Conservation (phyloP, 1,139 yeast genomes). For the Blastobotrys illinoisensis region DNA sequence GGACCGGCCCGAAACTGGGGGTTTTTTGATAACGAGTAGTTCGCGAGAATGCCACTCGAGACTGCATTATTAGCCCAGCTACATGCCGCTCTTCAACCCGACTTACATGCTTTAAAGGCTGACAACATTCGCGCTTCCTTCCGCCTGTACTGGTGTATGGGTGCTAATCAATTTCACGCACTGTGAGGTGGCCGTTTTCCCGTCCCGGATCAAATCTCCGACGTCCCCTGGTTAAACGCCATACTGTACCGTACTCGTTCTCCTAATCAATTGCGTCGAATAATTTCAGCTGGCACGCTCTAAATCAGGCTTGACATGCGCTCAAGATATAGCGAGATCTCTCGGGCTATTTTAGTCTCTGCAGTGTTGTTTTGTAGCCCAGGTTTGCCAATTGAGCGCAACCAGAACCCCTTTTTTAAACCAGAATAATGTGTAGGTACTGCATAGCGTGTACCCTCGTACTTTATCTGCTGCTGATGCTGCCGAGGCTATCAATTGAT, state of each 20-base stretch:
- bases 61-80: slow-evolving; percentile 13
- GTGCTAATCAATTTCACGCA: not conserved
- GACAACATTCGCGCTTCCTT: slow-evolving; percentile 17
- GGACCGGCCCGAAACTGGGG: slow-evolving; percentile 75
- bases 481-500: not conserved
- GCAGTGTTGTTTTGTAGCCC: too few species aligned
- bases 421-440: too few species aligned
- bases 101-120: slow-evolving; percentile 25
- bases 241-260: too few species aligned
- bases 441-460: too few species aligned
- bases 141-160: not conserved
- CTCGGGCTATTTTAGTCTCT: too few species aligned
- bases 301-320: too few species aligned
- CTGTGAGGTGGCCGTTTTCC: not conserved
- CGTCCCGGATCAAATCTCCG: not conserved
- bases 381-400: too few species aligned
- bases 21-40: slow-evolving; percentile 66
- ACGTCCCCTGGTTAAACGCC: not conserved
- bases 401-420: too few species aligned
- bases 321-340: too few species aligned
- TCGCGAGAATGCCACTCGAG: slow-evolving; percentile 49
- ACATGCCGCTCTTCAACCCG: not conserved
- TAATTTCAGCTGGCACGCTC: too few species aligned
- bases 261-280: too few species aligned
- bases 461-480: too few species aligned